Evolutionary conservation across 805 yeast species (phyloP).

Genomic region (Ogataea parapolymorpha): DNA sequence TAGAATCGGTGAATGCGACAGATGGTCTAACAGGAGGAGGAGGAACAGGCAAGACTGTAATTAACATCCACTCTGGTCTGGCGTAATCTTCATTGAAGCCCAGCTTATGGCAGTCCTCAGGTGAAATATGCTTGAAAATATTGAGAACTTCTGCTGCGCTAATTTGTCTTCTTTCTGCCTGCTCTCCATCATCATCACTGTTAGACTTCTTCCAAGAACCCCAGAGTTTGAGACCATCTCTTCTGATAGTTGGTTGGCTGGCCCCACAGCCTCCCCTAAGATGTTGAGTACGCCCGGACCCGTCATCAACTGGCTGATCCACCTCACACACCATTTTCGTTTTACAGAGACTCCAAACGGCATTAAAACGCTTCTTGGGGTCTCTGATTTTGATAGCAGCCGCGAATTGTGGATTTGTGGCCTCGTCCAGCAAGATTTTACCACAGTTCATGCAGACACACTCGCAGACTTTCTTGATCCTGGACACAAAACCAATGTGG

Average conservation of each 20-base stretch:
- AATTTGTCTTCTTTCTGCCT: conserved; percentile 86
- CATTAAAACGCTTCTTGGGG: conserved; percentile 93
- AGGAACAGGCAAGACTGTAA: conserved; percentile 98
- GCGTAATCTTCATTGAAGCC: conserved; percentile 97
- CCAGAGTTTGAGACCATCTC: conserved; percentile 92
- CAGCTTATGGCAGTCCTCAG: conserved; percentile 73
- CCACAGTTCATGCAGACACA: conserved; percentile 99
- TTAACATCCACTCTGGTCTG: conserved; percentile 97
- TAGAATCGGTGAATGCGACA: conserved; percentile 95
- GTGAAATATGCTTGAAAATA: conserved; percentile 86
- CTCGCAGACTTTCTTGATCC: conserved; percentile 92
- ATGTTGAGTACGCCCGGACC: conserved; percentile 35
- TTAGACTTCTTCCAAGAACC: conserved; percentile 96
- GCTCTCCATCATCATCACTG: conserved; percentile 75
- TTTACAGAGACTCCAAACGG: conserved; percentile 92
- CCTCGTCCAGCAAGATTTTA: conserved; percentile 81
- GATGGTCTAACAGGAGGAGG: conserved; percentile 99
- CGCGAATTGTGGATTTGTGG: conserved; percentile 70
- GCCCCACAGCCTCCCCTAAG: conserved; percentile 97
- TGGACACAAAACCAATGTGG: conserved; percentile 92
- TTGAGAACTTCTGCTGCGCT: conserved; percentile 86
- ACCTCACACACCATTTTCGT: conserved; percentile 95
- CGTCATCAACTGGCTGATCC: conserved; percentile 66
- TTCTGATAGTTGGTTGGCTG: conserved; percentile 90
- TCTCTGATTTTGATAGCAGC: conserved; percentile 86